Conservation (phyloP, 1,284 basidiomycete genomes). For the Bjerkandera adusta region DNA sequence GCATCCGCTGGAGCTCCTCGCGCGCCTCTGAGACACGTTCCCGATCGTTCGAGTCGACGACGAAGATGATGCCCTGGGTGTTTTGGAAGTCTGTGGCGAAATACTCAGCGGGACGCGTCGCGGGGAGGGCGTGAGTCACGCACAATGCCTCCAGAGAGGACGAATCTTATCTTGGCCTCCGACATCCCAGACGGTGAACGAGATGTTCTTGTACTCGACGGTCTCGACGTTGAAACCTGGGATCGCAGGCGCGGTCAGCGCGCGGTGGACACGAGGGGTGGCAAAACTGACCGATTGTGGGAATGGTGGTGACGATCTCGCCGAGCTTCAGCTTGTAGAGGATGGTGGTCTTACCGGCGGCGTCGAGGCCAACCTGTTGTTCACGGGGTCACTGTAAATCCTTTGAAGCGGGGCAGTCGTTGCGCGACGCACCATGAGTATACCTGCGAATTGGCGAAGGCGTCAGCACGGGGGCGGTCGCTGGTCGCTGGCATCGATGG, state of each 20-base stretch:
- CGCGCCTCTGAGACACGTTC: conserved; percentile 99
- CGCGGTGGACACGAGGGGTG: not conserved
- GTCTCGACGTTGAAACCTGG: conserved; percentile 98
- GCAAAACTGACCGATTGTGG: conserved; percentile 85
- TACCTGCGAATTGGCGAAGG: conserved; percentile 36
- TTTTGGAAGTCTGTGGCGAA: conserved; percentile 92
- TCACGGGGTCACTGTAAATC: not conserved
- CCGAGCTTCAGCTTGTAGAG: conserved; percentile 98
- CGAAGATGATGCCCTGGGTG: conserved; percentile 99
- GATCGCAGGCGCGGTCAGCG: not conserved
- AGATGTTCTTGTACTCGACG: conserved; percentile 91
- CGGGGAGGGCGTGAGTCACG: conserved; percentile 33
- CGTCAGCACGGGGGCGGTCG: conserved; percentile 21
- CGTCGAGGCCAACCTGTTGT: conserved; percentile 89
- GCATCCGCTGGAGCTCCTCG: conserved; percentile 99
- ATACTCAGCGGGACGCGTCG: conserved; percentile 4
- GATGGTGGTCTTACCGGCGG: conserved; percentile 97
- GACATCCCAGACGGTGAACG: conserved; percentile 90
- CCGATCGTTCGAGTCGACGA: conserved; percentile 99
- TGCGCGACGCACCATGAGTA: conserved; percentile 50
- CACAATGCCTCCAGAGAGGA: conserved; percentile 98
- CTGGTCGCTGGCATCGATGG: conserved; percentile 26
- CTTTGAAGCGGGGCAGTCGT: not conserved
- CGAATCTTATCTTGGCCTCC: conserved; percentile 88
- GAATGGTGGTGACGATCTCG: conserved; percentile 99